Evolutionary conservation across 83 land plant genomes (phyloP), one percentile per base, ranked within the genome.

Genomic region (Picea abies): DNA sequence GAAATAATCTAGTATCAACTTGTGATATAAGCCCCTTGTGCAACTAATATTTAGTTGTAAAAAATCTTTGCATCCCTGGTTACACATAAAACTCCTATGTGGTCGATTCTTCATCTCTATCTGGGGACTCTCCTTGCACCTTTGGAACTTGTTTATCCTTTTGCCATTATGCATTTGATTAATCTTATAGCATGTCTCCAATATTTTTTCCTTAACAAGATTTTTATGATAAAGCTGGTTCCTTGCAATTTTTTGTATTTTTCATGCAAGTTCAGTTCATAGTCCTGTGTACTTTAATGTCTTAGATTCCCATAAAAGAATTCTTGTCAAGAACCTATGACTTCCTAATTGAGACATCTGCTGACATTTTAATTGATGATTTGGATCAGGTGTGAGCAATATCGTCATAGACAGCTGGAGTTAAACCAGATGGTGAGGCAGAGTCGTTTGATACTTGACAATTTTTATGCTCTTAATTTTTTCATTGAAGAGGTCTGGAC

Each of bases 361-460:
- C 32, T 41, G 76, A 49, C 52, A 49, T 49, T 49, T 9, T 41
- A 39, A 71, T 37, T 70, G 75, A 72, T 7, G 3, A 20, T 72
- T 72, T 72, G 56, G 56, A 39, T 72, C 76, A 72, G 76, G 26
- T 72, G 76, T 44, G 76, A 72, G 10, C 41, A n/a, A 2, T 72
- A 72, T 72, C 76, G 56, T 39, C 76, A 44, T 9, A 72, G 25
- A 72, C 25, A 44, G 56, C 49, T 72, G 76, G 52, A 72, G 76
- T 5, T 72, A 20, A 72, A 72, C 44, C 58, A 72, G 58, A 72
- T 20, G 76, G 76, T 72, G 16, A n/a, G 44, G 37, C 19, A 9
- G 11, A 49, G 9, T 70, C 17, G 20, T 70, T 70, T 19, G 41
- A 70, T 15, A 32, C 37, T 35, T 15, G 17, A 70, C 75, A 15